Evolutionary conservation across 2,329 filamentous ascomycete species (phyloP).

Genomic region (Calonectria hawksworthii): DNA sequence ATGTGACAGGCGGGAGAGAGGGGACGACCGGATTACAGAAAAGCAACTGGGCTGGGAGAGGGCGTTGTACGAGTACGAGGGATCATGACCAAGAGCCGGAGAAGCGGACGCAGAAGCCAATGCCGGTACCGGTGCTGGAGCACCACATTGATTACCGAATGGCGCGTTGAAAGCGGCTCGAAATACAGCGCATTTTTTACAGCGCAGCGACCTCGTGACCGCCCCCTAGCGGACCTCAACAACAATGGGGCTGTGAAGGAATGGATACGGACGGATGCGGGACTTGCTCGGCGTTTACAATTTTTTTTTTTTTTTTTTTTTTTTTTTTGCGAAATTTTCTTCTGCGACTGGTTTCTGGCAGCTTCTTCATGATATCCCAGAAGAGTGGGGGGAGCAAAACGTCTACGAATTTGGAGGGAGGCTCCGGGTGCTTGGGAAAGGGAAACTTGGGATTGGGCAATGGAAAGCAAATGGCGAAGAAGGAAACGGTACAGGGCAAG

Average conservation of each 20-base stretch:
- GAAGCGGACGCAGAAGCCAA: conserved; percentile 7
- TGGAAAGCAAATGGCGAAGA: conserved; percentile 32
- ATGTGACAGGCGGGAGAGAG: background rate
- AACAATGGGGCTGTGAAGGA: conserved; percentile 30
- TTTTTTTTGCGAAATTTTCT: conserved; percentile 22
- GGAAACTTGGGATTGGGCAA: conserved; percentile 34
- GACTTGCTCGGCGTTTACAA: conserved; percentile 42
- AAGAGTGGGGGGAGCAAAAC: conserved; percentile 37
- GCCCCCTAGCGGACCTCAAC: conserved; percentile 23
- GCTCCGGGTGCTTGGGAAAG: conserved; percentile 40
- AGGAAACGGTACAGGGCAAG: conserved; percentile 23
- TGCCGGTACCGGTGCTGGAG: conserved; percentile 12
- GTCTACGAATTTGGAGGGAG: conserved; percentile 35
- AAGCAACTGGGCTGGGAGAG: conserved; percentile 34
- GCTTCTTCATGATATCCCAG: conserved; percentile 47
- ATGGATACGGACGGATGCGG: conserved; percentile 33
- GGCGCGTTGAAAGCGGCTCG: conserved; percentile 9
- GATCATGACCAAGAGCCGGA: conserved; percentile 3
- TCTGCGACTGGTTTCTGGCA: conserved; percentile 38
- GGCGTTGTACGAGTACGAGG: conserved; percentile 25
- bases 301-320: conserved; percentile 27
- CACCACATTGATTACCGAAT: conserved; percentile 3
- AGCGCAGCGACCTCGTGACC: conserved; percentile 35
- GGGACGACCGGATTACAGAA: conserved; percentile 38
- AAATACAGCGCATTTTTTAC: conserved; percentile 6